Percentiles rank a stretch among this genome's conserved stretches.
These are phyloP conservation scores for Crithidia expoeki DNA, from an alignment of 208 protist species.

Conservation along the genomic window DNA sequence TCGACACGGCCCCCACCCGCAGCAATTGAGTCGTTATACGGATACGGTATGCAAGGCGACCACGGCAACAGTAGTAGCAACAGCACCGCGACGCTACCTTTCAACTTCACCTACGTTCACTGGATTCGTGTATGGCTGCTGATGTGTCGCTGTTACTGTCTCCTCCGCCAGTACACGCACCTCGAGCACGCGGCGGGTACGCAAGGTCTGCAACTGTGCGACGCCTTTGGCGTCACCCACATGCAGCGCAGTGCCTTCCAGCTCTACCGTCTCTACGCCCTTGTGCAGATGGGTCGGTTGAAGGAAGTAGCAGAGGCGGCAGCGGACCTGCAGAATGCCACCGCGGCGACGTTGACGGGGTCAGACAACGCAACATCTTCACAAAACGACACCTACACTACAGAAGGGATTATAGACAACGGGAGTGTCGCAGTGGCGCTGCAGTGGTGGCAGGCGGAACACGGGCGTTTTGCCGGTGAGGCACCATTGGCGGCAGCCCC, in stretches of 20 bases:
- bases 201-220: slow-evolving; percentile 28
- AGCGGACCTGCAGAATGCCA: slow-evolving; percentile 1
- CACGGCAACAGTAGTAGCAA: not conserved
- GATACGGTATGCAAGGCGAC: slow-evolving; percentile 6
- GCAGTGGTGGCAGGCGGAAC: slow-evolving; percentile 28
- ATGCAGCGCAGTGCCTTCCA: slow-evolving; percentile 8
- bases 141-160: slow-evolving; percentile 34
- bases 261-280: slow-evolving; percentile 31
- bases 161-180: slow-evolving; percentile 21
- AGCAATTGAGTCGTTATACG: not conserved
- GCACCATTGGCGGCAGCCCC: not conserved
- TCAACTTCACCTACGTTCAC: slow-evolving; percentile 20
- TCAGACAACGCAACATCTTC: not conserved
- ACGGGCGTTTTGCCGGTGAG: not conserved
- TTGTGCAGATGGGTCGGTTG: slow-evolving; percentile 32
- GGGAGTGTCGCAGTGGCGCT: slow-evolving; percentile 16
- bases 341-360: not conserved
- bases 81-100: not conserved
- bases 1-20: not conserved
- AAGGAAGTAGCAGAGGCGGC: slow-evolving; percentile 16
- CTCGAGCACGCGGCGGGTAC: slow-evolving; percentile 25
- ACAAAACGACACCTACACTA: not conserved
- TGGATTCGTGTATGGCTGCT: slow-evolving; percentile 33
- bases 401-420: slow-evolving; percentile 18
- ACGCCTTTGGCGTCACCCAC: slow-evolving; percentile 15